Evolutionary conservation across 768 basidiomycete genomes (phyloP).

Genomic region (Tulasnella sp.): DNA sequence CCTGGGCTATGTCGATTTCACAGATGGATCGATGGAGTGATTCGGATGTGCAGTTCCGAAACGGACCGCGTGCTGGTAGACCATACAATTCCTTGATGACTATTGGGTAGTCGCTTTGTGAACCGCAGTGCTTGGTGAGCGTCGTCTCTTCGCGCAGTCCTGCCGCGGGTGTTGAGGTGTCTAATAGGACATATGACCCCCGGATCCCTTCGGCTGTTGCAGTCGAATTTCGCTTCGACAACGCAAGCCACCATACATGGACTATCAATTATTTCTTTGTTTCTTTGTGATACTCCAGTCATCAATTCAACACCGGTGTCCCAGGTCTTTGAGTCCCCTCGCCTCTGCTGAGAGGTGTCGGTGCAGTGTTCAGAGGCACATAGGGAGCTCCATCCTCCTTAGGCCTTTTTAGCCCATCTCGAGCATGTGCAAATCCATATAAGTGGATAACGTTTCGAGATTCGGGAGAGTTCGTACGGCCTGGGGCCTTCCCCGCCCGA

Average conservation of each 20-base stretch:
- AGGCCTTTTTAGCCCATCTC: neutral
- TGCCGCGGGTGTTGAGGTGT: neutral
- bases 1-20: neutral
- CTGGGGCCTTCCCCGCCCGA: neutral
- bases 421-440: neutral
- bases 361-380: neutral
- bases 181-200: neutral
- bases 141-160: neutral
- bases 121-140: neutral
- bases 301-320: neutral
- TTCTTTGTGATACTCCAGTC: neutral
- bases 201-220: neutral
- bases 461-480: neutral
- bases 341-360: neutral
- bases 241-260: neutral
- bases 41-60: neutral
- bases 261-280: neutral
- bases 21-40: neutral
- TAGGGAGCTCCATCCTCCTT: neutral
- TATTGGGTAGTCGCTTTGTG: neutral
- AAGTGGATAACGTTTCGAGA: neutral
- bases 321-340: neutral
- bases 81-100: neutral
- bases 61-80: neutral
- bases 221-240: neutral